A percentile compares a stretch with the other conserved stretches of the same genome.
These are phyloP conservation scores for Trichoderma afroharzianum DNA, from an alignment of 2,329 filamentous ascomycete species.

Conservation along the genomic window DNA sequence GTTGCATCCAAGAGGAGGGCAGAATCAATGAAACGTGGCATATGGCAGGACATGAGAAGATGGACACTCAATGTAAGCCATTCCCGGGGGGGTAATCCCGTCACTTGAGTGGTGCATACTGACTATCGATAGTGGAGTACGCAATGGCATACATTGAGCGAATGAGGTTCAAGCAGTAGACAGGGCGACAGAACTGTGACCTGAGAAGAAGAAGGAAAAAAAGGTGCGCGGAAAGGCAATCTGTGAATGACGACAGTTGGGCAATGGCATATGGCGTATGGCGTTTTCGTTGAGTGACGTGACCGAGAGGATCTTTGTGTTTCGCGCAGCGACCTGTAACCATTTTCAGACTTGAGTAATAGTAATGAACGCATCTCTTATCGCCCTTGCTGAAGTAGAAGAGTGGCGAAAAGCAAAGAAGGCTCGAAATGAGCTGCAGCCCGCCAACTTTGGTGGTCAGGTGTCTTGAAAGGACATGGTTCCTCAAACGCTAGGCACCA, in stretches of 20 bases:
- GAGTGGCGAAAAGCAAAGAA: constrained; percentile 5
- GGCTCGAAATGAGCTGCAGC: background rate
- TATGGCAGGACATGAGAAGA: constrained; percentile 16
- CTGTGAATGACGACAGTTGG: background rate
- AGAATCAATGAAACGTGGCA: constrained; percentile 18
- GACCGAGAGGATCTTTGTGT: background rate
- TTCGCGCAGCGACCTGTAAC: constrained; percentile 1
- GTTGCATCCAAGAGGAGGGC: constrained; percentile 13
- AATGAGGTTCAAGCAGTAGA: constrained; percentile 7
- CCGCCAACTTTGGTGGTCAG: constrained; percentile 2
- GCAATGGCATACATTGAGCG: constrained; percentile 16
- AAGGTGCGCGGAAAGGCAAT: background rate
- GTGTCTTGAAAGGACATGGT: constrained; percentile 9
- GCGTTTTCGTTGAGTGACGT: background rate
- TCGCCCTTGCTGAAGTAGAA: background rate
- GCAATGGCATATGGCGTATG: constrained; percentile 1
- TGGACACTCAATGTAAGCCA: constrained; percentile 17
- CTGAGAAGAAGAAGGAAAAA: background rate
- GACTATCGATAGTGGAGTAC: constrained; percentile 14
- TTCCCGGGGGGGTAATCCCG: background rate
- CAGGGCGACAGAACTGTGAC: background rate
- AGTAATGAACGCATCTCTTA: constrained; percentile 6
- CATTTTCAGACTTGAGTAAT: background rate
- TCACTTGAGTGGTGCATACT: constrained; percentile 6
- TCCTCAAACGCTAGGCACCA: constrained; percentile 13